These are phyloP conservation scores for Aspergillus brasiliensis DNA, from an alignment of 2,329 filamentous ascomycete species.

Conservation along the genomic window DNA sequence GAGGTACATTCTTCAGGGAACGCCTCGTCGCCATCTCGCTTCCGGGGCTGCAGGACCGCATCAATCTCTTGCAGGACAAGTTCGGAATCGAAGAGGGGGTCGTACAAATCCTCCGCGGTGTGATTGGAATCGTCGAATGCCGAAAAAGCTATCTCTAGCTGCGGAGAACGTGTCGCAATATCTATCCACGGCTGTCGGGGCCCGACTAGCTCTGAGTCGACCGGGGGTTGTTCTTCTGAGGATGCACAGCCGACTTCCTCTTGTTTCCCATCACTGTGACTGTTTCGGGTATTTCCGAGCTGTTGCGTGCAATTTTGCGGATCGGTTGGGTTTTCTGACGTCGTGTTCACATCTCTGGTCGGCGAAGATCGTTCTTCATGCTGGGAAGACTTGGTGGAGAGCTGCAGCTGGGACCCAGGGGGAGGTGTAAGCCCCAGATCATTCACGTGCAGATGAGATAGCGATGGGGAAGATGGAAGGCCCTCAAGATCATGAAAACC, in stretches of 20 bases:
- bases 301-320: neutral
- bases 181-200: neutral
- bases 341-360: neutral
- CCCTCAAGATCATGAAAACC: conserved; percentile 23
- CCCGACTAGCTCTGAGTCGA: neutral
- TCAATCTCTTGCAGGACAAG: conserved; percentile 22
- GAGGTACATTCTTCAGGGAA: conserved; percentile 19
- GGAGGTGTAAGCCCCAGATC: conserved; percentile 49
- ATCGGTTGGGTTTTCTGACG: neutral
- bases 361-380: conserved; percentile 13
- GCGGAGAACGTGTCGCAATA: neutral
- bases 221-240: neutral
- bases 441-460: conserved; percentile 30
- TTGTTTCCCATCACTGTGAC: neutral
- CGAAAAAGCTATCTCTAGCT: neutral
- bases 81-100: conserved; percentile 24
- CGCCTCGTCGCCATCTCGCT: conserved; percentile 27
- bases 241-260: neutral
- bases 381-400: conserved; percentile 13
- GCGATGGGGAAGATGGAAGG: conserved; percentile 21
- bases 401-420: conserved; percentile 39
- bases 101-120: conserved; percentile 15
- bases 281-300: neutral
- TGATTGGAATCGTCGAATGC: neutral
- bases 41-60: conserved; percentile 19